Conservation (phyloP, 2,329 filamentous ascomycete species). For the Shiraia bambusicola region DNA sequence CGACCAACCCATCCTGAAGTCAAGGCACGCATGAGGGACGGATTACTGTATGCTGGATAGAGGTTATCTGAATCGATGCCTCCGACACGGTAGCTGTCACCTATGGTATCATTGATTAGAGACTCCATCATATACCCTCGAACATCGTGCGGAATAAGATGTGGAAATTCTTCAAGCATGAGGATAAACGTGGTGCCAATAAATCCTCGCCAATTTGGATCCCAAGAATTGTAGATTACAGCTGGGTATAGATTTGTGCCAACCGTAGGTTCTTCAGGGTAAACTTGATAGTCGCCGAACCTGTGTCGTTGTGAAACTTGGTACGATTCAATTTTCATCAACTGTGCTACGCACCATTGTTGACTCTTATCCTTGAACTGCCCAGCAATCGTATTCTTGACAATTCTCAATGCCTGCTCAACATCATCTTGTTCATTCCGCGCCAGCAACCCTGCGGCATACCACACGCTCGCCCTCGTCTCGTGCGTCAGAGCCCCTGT, state of each 20-base stretch:
- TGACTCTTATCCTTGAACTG: conserved; percentile 56
- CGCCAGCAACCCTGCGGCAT: conserved; percentile 59
- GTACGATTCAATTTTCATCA: not conserved
- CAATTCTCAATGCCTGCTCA: conserved; percentile 55
- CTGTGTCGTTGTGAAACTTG: conserved; percentile 12
- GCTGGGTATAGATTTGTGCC: conserved; percentile 54
- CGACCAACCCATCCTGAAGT: conserved; percentile 61
- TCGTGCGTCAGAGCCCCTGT: conserved; percentile 56
- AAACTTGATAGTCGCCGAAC: conserved; percentile 56
- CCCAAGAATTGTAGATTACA: conserved; percentile 59
- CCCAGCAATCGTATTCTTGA: conserved; percentile 55
- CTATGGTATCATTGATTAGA: conserved; percentile 57
- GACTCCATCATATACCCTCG: conserved; percentile 54
- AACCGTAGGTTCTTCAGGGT: conserved; percentile 60
- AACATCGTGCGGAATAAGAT: conserved; percentile 48
- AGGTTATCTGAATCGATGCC: conserved; percentile 62
- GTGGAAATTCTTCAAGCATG: conserved; percentile 59
- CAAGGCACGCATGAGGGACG: conserved; percentile 63
- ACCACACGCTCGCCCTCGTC: conserved; percentile 61
- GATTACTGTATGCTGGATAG: conserved; percentile 64
- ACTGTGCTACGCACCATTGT: conserved; percentile 54
- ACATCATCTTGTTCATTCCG: conserved; percentile 55
- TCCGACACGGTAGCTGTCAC: conserved; percentile 63
- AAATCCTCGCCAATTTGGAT: conserved; percentile 67
- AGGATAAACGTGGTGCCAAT: conserved; percentile 61